Evolutionary conservation across 306 rosid genomes (phyloP).

Genomic region (Quercus alba): DNA sequence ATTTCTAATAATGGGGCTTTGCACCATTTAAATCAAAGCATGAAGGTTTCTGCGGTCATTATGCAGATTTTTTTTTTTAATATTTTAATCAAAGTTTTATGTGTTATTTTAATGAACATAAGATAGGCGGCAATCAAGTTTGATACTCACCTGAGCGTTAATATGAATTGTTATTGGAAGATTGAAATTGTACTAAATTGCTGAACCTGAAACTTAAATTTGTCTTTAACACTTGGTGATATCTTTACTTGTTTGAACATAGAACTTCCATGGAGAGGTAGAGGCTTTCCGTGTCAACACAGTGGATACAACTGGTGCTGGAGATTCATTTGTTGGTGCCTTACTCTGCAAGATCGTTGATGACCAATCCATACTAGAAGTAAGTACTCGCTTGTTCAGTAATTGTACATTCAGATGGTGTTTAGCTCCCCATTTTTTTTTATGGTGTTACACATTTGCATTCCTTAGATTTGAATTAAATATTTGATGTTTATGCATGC

Average conservation of each 20-base stretch:
- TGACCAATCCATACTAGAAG: constrained; percentile 81
- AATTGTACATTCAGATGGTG: no score
- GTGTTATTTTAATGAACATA: no score
- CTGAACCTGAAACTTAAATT: no score
- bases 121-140: no score
- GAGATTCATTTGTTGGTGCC: constrained; percentile 90
- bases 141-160: no score
- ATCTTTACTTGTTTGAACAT: background rate
- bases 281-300: constrained; percentile 67
- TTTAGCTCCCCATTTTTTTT: no score
- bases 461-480: background rate
- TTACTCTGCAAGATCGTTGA: constrained; percentile 72
- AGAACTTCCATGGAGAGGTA: constrained; percentile 80
- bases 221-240: background rate
- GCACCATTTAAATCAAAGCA: background rate
- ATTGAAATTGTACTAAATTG: no score
- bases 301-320: constrained; percentile 94
- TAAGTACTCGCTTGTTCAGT: constrained; percentile 18
- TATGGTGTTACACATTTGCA: background rate
- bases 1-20: background rate
- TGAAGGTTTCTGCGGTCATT: background rate
- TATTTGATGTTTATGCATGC: no score
- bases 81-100: no score
- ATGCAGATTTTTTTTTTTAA: no score
- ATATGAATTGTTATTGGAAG: no score